Conservation (phyloP, 2,329 filamentous ascomycete species). For the Microcyclospora tardicrescens region DNA sequence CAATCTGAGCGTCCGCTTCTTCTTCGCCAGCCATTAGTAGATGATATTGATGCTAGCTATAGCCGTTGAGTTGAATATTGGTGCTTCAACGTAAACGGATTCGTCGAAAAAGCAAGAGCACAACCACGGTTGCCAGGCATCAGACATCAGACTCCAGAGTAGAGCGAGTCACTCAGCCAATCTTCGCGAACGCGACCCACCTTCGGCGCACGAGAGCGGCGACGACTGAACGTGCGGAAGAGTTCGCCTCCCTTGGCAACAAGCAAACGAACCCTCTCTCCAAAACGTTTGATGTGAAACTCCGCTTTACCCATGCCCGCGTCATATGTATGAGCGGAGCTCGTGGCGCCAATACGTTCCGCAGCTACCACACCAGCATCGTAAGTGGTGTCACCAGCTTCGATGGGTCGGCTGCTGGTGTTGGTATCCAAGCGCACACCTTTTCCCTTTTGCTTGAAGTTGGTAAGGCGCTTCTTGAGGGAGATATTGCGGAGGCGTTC, state of each 20-base stretch:
- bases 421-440: conserved; percentile 7
- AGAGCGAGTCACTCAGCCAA: conserved; percentile 14
- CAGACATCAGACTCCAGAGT: conserved; percentile 10
- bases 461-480: conserved; percentile 25
- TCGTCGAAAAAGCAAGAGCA: no score
- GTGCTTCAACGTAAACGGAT: no score
- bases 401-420: conserved; percentile 1
- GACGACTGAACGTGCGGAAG: conserved; percentile 17
- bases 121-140: neutral
- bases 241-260: conserved; percentile 24
- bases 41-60: no score
- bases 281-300: conserved; percentile 27
- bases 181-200: conserved; percentile 8
- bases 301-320: conserved; percentile 29
- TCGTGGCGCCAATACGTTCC: conserved; percentile 10
- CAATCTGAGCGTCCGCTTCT: no score
- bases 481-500: conserved; percentile 18
- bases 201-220: conserved; percentile 1
- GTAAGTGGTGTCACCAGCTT: conserved; percentile 14
- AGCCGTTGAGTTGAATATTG: no score
- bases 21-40: no score
- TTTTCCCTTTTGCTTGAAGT: conserved; percentile 10
- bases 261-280: conserved; percentile 25
- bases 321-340: conserved; percentile 17
- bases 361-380: conserved; percentile 15